Evolutionary conservation across 129 eudicot genomes (phyloP), one percentile per base, ranked within the genome.

Genomic region (Gnaphalium uliginosum): DNA sequence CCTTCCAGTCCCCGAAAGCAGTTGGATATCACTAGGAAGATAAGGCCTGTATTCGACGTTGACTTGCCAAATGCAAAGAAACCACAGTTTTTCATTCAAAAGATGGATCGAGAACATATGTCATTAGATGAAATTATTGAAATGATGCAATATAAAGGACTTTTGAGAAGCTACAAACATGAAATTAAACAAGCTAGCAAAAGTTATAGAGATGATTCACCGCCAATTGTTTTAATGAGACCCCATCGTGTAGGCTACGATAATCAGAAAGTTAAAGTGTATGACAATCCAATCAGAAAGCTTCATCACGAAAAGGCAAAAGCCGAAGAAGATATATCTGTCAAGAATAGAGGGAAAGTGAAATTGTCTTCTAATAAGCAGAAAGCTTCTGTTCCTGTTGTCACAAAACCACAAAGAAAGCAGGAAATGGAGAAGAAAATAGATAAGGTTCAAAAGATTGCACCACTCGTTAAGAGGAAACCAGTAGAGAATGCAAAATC

Each of bases 151-250:
- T 74, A 78, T 53, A 83, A 91, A 69, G 90, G 92, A 46, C 79
- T 77, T 71, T 22, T 86, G 66, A 72, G 78, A 79, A 81, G 61
- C 82, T 83, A 75, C 46, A 68, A 65, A 53, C 71, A 35, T 13
- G 82, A 82, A 58, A 71, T 30, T 25, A 54, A 62, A 64, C 80
- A 58, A 25, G 79, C 66, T 11, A 66, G 75, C 19, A 73, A 66
- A 76, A 70, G 78, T 57, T 24, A 33, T 33, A 46, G 53, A 26
- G 68, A 73, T 43, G 85, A 88, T 78, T 72, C 73, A 29, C 85
- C 91, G 2, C 96, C 97, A 8, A 87, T 92, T 63, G 96, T 92
- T 56, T 62, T 92, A 30, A 83, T 92, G 84, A 92, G 68, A 70
- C 93, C 96, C 29, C 69, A 71, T 25, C 63, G 75, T 37, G 79